Conservation (phyloP, 129 eudicot genomes). For the Oenanthe sinensis region DNA sequence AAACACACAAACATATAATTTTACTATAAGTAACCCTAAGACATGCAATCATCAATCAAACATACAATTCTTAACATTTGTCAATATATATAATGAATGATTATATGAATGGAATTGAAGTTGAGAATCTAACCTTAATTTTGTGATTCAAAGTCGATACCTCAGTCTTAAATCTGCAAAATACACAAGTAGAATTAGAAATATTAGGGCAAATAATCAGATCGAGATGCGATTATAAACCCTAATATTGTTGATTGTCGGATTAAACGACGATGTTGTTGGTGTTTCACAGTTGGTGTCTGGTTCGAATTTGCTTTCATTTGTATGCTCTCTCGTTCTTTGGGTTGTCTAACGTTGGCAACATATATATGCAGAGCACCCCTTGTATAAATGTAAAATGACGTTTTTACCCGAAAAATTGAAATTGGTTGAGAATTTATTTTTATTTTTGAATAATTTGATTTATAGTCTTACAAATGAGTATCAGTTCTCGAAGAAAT, state of each 20-base stretch:
- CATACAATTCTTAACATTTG: too few relatives aligned
- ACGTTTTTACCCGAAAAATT: too few relatives aligned
- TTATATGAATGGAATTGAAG: neutral
- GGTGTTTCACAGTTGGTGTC: neutral
- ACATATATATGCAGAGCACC: too few relatives aligned
- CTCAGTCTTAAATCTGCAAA: neutral
- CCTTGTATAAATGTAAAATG: too few relatives aligned
- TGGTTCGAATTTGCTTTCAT: neutral
- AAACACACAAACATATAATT: neutral
- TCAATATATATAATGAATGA: neutral
- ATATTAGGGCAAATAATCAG: neutral
- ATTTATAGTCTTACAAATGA: too few relatives aligned
- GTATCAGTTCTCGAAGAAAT: too few relatives aligned
- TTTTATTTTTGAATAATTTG: too few relatives aligned
- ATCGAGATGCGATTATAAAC: neutral
- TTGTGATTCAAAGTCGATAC: neutral
- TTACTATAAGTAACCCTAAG: neutral
- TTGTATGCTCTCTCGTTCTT: too few relatives aligned
- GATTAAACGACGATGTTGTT: neutral
- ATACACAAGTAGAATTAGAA: too few relatives aligned
- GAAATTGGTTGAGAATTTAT: too few relatives aligned
- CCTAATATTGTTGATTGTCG: neutral
- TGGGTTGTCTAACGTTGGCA: too few relatives aligned
- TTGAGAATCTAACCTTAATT: neutral
- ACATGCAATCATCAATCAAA: neutral